These are phyloP conservation scores for Phialophora expanda DNA, from an alignment of 2,329 filamentous ascomycete species.

Conservation along the genomic window DNA sequence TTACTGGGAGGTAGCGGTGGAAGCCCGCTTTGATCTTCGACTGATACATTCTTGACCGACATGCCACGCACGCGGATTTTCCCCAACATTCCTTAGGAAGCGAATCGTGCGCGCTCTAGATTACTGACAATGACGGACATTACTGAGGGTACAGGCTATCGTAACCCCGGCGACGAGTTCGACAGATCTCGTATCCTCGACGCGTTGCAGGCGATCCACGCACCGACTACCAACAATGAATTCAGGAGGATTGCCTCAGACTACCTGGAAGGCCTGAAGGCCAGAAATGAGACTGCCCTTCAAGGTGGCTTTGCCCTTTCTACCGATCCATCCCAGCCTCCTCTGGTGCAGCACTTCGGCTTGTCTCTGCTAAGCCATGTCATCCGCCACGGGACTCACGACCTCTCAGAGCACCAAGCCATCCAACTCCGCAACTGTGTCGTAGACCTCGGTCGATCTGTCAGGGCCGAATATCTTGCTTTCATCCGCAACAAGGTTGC, in stretches of 20 bases:
- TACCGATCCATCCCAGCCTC: conserved; percentile 72
- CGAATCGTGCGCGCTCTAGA: conserved; percentile 1
- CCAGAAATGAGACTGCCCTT: conserved; percentile 72
- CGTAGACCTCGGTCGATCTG: conserved; percentile 73
- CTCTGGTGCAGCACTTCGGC: conserved; percentile 89
- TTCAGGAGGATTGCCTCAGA: conserved; percentile 79
- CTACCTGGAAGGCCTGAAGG: conserved; percentile 86
- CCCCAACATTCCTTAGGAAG: neutral
- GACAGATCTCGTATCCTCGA: conserved; percentile 67
- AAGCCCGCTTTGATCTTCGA: neutral
- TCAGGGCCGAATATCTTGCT: conserved; percentile 73
- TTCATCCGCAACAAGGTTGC: conserved; percentile 94
- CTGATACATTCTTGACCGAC: neutral
- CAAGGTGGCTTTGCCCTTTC: conserved; percentile 85
- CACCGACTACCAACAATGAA: conserved; percentile 77
- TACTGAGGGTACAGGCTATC: conserved; percentile 10
- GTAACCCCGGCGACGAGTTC: conserved; percentile 20
- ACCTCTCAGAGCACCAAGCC: conserved; percentile 72
- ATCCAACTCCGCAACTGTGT: conserved; percentile 75
- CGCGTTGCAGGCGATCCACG: conserved; percentile 87
- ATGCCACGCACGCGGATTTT: neutral
- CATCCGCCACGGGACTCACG: conserved; percentile 81
- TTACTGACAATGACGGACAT: conserved; percentile 28
- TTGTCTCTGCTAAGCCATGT: conserved; percentile 89
- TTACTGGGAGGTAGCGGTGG: neutral